These are phyloP conservation scores for Metschnikowia cerradonensis DNA, from an alignment of 805 yeast genomes.

Conservation along the genomic window DNA sequence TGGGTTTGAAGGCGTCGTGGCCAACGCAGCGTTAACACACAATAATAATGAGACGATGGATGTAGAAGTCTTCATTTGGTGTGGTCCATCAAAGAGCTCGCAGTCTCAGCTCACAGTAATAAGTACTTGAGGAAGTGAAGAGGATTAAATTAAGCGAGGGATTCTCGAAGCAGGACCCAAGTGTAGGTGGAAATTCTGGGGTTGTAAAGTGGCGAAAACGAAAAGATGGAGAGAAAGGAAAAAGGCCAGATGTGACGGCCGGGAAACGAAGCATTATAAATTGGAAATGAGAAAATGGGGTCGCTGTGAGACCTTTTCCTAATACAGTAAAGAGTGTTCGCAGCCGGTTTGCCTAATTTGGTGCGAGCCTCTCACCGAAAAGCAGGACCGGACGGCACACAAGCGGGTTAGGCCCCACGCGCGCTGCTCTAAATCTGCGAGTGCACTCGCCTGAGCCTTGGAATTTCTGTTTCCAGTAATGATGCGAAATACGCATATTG, in stretches of 20 bases:
- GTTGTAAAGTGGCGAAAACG: background rate
- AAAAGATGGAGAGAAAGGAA: background rate
- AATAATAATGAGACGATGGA: constrained; percentile 4
- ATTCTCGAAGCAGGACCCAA: constrained; percentile 2
- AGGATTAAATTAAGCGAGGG: constrained; percentile 1
- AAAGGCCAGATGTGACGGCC: background rate
- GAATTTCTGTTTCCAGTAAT: constrained; percentile 2
- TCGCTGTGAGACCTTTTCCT: constrained; percentile 8
- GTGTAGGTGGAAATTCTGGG: background rate
- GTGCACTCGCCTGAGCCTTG: background rate
- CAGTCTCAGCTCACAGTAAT: background rate
- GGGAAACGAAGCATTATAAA: constrained; percentile 9
- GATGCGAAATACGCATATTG: background rate
- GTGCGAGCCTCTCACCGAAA: background rate
- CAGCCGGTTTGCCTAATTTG: constrained; percentile 16
- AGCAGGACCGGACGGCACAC: background rate
- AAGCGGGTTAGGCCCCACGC: background rate
- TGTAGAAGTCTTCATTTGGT: constrained; percentile 7
- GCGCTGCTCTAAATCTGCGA: background rate
- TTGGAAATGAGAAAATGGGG: background rate
- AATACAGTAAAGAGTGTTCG: constrained; percentile 15
- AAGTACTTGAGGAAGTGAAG: background rate
- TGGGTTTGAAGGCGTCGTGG: background rate
- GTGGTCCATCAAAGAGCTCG: background rate
- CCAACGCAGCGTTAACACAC: constrained; percentile 5